A percentile compares a stretch with the other conserved stretches of the same genome.
These are phyloP conservation scores for Mrakiaceae sp. DNA, from an alignment of 1,284 basidiomycete genomes.

Conservation along the genomic window DNA sequence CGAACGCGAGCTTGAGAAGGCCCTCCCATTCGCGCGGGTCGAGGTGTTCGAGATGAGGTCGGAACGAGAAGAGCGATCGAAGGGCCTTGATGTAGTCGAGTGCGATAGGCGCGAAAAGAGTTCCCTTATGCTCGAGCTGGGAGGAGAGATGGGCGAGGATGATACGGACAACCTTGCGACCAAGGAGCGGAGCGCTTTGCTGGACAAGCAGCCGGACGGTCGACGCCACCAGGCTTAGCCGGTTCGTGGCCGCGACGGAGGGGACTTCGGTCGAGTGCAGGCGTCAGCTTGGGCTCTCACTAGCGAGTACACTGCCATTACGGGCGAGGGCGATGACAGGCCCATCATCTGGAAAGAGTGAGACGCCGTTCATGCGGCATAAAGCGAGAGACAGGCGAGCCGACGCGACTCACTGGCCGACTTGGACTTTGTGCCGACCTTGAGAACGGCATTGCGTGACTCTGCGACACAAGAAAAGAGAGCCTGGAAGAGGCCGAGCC, in stretches of 20 bases:
- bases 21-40: conserved; percentile 54
- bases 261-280: neutral
- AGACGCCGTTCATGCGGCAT: too few relatives aligned
- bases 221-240: conserved; percentile 53
- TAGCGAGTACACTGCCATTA: neutral
- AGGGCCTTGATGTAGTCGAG: conserved; percentile 73
- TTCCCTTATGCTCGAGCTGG: conserved; percentile 43
- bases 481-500: conserved; percentile 61
- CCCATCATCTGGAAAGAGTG: neutral
- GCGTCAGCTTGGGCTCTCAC: too few relatives aligned
- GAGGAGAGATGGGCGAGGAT: conserved; percentile 57
- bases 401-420: too few relatives aligned
- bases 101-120: conserved; percentile 53
- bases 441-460: conserved; percentile 46
- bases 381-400: too few relatives aligned
- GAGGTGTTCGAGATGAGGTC: conserved; percentile 68
- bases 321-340: conserved; percentile 11
- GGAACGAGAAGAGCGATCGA: conserved; percentile 48
- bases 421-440: conserved; percentile 33
- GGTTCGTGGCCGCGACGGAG: conserved; percentile 40
- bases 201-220: conserved; percentile 54
- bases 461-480: conserved; percentile 53
- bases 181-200: conserved; percentile 36
- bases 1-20: conserved; percentile 48
- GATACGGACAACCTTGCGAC: conserved; percentile 43